Evolutionary conservation across 768 basidiomycete species (phyloP), one percentile per base, ranked within the genome.

Genomic region (Rhizopogon sp.): DNA sequence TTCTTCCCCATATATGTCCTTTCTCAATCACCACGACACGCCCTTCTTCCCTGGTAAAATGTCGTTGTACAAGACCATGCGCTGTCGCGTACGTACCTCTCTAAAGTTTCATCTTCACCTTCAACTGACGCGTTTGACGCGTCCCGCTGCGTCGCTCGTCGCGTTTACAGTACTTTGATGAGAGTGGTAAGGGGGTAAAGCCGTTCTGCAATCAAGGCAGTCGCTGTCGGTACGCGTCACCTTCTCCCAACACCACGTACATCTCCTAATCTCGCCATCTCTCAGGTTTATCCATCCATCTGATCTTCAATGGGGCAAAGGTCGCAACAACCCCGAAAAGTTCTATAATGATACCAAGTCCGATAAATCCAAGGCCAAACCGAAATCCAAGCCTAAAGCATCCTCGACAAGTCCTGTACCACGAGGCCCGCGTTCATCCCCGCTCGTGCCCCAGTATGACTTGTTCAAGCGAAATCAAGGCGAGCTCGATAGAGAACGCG

Each of bases 231-330:
- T 79, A 59, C 52, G 76, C 68, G 53, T 61, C 49, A 33, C 50
- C 45, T 40, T 37, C 37, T 58, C 43, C 44, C 47, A 47, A 49
- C 33, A 39, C 39, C 53, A 60, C 50, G 25, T 22, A 58, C 43
- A 6, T 50, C 33, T 58, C 10, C 50, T 55, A 52, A 58, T 51
- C 54, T 25, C 13, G 33, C 22, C 42, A 44, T 49, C 41, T 22
- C 31, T 51, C 56, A 74, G 81, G 29, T 82, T 79, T 58, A 72
- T 81, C 39, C 80, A 82, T 57, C 80, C 80, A 31, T 68, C 62
- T 44, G 81, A 82, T 62, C 56, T 70, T 33, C 72, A 76, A 44
- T 81, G 80, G 74, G 39, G 52, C 22, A 64, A 59, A 44, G 55
- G 59, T 20, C 68, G 49, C 25, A 54, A 60, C 22, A 60, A 64